phyloP scores from a whole-genome alignment of 176 grass and related monocot species.

The Paspalum vaginatum region DNA sequence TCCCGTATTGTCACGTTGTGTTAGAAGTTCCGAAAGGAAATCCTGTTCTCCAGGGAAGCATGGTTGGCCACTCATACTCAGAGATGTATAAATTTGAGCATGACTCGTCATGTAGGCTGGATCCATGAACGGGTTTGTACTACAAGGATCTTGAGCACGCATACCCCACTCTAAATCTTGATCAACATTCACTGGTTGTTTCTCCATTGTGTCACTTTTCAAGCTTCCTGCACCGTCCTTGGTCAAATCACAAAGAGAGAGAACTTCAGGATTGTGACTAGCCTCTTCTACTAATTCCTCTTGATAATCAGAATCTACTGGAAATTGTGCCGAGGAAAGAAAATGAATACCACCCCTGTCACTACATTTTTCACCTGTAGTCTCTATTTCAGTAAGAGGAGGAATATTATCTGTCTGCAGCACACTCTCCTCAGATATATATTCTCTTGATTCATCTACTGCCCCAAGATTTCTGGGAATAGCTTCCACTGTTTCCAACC shows the following conservation, averaged over 20 bases:
- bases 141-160: slow-evolving; percentile 50
- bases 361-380: slow-evolving; percentile 30
- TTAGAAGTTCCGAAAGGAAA: slow-evolving; percentile 56
- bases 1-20: slow-evolving; percentile 38
- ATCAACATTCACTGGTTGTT: slow-evolving; percentile 34
- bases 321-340: slow-evolving; percentile 25
- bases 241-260: slow-evolving; percentile 31
- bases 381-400: slow-evolving; percentile 31
- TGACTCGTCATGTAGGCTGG: slow-evolving; percentile 29
- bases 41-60: slow-evolving; percentile 53
- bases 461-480: slow-evolving; percentile 36
- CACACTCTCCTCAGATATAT: slow-evolving; percentile 39
- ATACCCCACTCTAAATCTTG: slow-evolving; percentile 30
- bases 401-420: slow-evolving; percentile 27
- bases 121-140: slow-evolving; percentile 56
- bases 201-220: slow-evolving; percentile 22
- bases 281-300: slow-evolving; percentile 39
- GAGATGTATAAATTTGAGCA: slow-evolving; percentile 31
- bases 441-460: slow-evolving; percentile 46
- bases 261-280: slow-evolving; percentile 33
- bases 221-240: slow-evolving; percentile 34
- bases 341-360: slow-evolving; percentile 26
- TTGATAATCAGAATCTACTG: slow-evolving; percentile 39
- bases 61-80: slow-evolving; percentile 29
- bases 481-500: slow-evolving; percentile 38